Evolutionary conservation across 2,329 filamentous ascomycete species (phyloP).

Genomic region (Penicillium palitans): DNA sequence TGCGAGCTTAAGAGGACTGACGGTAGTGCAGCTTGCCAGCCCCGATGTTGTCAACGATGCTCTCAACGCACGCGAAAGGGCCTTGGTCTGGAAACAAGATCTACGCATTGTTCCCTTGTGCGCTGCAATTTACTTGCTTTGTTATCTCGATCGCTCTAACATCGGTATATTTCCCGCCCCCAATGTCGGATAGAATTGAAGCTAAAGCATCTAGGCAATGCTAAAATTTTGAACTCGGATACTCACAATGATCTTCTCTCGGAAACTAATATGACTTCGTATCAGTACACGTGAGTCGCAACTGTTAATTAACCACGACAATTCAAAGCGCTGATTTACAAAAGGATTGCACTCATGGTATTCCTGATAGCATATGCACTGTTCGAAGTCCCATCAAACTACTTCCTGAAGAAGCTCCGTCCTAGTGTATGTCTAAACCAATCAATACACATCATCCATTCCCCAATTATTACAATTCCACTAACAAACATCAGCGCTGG

Average conservation of each 20-base stretch:
- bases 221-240: slow-evolving; percentile 64
- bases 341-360: slow-evolving; percentile 49
- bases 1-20: neutral
- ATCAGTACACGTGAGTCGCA: slow-evolving; percentile 56
- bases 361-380: slow-evolving; percentile 53
- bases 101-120: slow-evolving; percentile 63
- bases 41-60: slow-evolving; percentile 8
- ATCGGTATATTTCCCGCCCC: slow-evolving; percentile 50
- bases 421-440: slow-evolving; percentile 39
- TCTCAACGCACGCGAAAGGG: slow-evolving; percentile 27
- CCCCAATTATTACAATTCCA: neutral
- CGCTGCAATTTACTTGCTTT: slow-evolving; percentile 66
- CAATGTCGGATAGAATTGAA: neutral
- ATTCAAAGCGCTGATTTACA: slow-evolving; percentile 7
- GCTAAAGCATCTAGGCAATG: slow-evolving; percentile 49
- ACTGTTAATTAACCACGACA: neutral
- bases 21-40: slow-evolving; percentile 9
- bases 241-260: slow-evolving; percentile 62
- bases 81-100: slow-evolving; percentile 60
- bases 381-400: slow-evolving; percentile 53
- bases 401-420: slow-evolving; percentile 50
- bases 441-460: neutral
- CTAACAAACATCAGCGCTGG: slow-evolving; percentile 40
- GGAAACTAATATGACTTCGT: slow-evolving; percentile 61
- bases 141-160: slow-evolving; percentile 67